These are phyloP conservation scores for Rhizophagus clarus DNA, from an alignment of 192 early-diverging fungal species.

Conservation along the genomic window DNA sequence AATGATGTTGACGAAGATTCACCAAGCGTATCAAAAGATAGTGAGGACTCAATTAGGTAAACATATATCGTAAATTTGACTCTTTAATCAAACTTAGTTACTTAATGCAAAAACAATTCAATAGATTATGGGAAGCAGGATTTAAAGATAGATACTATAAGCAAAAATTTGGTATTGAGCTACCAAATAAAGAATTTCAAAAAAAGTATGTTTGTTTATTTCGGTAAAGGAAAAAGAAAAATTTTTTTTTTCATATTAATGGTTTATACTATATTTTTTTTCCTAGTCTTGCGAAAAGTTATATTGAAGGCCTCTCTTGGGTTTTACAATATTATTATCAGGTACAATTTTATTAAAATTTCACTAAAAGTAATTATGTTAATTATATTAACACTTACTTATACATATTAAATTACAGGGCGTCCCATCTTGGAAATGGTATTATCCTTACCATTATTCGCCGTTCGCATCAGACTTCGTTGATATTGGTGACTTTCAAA, in stretches of 20 bases:
- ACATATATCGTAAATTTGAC: too few species aligned
- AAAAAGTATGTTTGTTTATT: conserved; percentile 47
- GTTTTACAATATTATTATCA: conserved; percentile 95
- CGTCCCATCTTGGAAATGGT: conserved; percentile 96
- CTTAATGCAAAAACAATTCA: not conserved
- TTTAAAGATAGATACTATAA: conserved; percentile 77
- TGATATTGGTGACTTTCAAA: conserved; percentile 70
- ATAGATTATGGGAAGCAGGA: conserved; percentile 75
- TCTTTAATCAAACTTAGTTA: too few species aligned
- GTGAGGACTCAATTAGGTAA: conserved; percentile 51
- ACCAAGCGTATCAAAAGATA: conserved; percentile 40
- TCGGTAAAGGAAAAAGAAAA: not conserved
- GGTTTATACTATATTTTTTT: not conserved
- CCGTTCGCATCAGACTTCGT: conserved; percentile 84
- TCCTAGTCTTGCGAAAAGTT: conserved; percentile 66
- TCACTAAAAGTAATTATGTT: not conserved
- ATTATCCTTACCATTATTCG: conserved; percentile 97
- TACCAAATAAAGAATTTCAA: conserved; percentile 57
- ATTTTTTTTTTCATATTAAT: not conserved
- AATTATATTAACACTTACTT: not conserved
- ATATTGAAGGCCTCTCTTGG: conserved; percentile 96
- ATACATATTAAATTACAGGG: conserved; percentile 50
- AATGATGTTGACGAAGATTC: not conserved
- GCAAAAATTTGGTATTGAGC: conserved; percentile 66
- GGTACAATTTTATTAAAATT: conserved; percentile 38